phyloP scores from a whole-genome alignment of 306 rosid species.

The Vigna trinervia region DNA sequence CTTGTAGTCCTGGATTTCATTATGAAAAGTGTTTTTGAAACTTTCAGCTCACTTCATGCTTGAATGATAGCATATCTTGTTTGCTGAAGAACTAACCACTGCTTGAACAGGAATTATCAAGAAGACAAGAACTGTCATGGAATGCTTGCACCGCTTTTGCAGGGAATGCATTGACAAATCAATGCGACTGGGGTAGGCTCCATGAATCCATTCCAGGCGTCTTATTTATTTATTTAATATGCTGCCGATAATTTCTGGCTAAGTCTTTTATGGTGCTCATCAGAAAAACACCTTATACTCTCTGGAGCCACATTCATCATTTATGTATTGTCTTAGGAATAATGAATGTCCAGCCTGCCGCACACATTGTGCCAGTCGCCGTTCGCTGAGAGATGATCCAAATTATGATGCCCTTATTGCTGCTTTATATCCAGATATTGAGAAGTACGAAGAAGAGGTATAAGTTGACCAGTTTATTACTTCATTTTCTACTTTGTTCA shows the following conservation, averaged over 20 bases:
- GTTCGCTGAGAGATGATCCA: conserved; percentile 99
- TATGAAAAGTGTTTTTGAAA: conserved; percentile 4
- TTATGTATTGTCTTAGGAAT: conserved; percentile 65
- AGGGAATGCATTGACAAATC: conserved; percentile 99
- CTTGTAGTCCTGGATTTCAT: conserved; percentile 30
- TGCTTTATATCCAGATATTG: conserved; percentile 87
- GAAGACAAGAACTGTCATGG: conserved; percentile 97
- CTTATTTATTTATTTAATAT: conserved; percentile 35
- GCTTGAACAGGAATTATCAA: conserved; percentile 75
- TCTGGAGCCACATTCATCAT: conserved; percentile 27
- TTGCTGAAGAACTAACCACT: conserved; percentile 34
- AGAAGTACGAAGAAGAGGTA: conserved; percentile 95
- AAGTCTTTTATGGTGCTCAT: conserved; percentile 37
- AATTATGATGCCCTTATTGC: conserved; percentile 88
- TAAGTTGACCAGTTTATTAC: conserved; percentile 42
- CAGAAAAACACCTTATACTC: conserved; percentile 3
- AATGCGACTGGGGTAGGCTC: conserved; percentile 86
- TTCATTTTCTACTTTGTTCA: conserved; percentile 4
- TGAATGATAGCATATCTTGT: conserved; percentile 26
- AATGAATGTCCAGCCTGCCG: conserved; percentile 99
- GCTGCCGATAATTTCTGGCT: conserved; percentile 26
- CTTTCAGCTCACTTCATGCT: conserved; percentile 28
- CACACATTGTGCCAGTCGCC: conserved; percentile 98
- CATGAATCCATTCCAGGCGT: conserved; percentile 30
- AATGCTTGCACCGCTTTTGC: conserved; percentile 96